A percentile compares a stretch with the other conserved stretches of the same genome.
Evolutionary conservation across 345 rosid genomes (phyloP).

Genomic region (thale cress (Arabidopsis thaliana)): TAIR10.1 NC_003071.7:17523501-17524000

Average conservation of each 20-base stretch:
- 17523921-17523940: neutral
- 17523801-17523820: slow-evolving; percentile 86
- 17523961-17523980: neutral
- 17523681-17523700: slow-evolving; percentile 83
- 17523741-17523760: slow-evolving; percentile 86
- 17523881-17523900: neutral
- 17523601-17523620: slow-evolving; percentile 86
- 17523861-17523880: neutral
- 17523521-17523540: slow-evolving; percentile 81
- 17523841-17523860: neutral
- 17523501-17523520: slow-evolving; percentile 93
- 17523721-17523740: slow-evolving; percentile 93
- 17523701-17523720: slow-evolving; percentile 86
- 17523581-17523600: slow-evolving; percentile 83
- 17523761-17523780: slow-evolving; percentile 92
- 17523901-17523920: neutral
- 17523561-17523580: slow-evolving; percentile 82
- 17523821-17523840: slow-evolving; percentile 2
- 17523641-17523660: slow-evolving; percentile 82
- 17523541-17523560: slow-evolving; percentile 82
- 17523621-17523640: slow-evolving; percentile 90
- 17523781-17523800: slow-evolving; percentile 91
- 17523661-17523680: slow-evolving; percentile 79
- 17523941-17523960: neutral
- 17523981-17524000: slow-evolving; percentile 92